Evolutionary conservation across 768 basidiomycete species (phyloP).

Genomic region (Sporobolomyces roseus): DNA sequence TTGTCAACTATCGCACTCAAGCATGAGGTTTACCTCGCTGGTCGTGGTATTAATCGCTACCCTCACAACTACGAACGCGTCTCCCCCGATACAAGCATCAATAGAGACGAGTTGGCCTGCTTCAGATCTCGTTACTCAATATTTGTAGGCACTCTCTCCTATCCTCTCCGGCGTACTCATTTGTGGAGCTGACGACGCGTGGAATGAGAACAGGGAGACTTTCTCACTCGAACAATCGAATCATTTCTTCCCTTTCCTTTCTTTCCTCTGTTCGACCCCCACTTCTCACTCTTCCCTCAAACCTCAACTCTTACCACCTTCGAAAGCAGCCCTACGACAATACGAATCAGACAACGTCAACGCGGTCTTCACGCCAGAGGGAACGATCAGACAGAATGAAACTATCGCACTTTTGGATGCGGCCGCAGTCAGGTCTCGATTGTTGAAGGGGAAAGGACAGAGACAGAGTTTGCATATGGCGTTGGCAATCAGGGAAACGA

Average conservation of each 20-base stretch:
- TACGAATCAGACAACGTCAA: conserved; percentile 47
- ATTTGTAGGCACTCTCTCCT: conserved; percentile 55
- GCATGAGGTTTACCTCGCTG: not conserved
- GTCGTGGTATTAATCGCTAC: not conserved
- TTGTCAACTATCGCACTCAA: too few relatives aligned
- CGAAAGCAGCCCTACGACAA: conserved; percentile 11
- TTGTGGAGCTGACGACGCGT: not conserved
- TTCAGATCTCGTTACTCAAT: conserved; percentile 62
- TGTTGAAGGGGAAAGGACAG: conserved; percentile 1
- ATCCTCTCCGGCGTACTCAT: not conserved
- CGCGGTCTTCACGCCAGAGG: conserved; percentile 43
- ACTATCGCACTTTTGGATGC: conserved; percentile 51
- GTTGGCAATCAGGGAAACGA: conserved; percentile 55
- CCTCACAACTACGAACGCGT: not conserved
- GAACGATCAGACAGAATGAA: conserved; percentile 44
- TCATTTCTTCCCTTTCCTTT: conserved; percentile 71
- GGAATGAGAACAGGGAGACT: conserved; percentile 62
- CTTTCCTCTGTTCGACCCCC: conserved; percentile 57
- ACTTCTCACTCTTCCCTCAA: conserved; percentile 12
- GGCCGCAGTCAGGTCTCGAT: not conserved
- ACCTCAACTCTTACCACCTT: conserved; percentile 18
- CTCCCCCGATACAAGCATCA: conserved; percentile 1
- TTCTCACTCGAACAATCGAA: conserved; percentile 67
- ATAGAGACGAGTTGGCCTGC: conserved; percentile 61
- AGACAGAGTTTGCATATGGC: conserved; percentile 57